A percentile compares a stretch with the other conserved stretches of the same genome.
Evolutionary conservation across 768 basidiomycete species (phyloP).

Genomic region (Auriscalpium orientale): DNA sequence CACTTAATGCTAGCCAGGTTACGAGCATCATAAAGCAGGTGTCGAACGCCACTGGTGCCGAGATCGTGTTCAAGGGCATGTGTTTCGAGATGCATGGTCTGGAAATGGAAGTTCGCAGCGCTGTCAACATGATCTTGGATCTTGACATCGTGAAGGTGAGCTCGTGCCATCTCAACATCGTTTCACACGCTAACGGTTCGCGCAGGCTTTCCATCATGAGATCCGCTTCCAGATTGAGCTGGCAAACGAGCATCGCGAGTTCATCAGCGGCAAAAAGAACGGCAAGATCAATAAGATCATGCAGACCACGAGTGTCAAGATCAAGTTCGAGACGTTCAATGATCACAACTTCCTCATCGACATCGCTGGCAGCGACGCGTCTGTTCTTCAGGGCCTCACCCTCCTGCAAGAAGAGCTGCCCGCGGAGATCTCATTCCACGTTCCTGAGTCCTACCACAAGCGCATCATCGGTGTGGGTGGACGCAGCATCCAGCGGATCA

Average conservation of each 20-base stretch:
- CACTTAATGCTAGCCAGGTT: slow-evolving; percentile 75
- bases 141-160: slow-evolving; percentile 85
- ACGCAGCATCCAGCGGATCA: slow-evolving; percentile 96
- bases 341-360: slow-evolving; percentile 94
- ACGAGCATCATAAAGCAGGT: slow-evolving; percentile 82
- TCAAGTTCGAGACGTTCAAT: slow-evolving; percentile 98
- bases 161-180: slow-evolving; percentile 1
- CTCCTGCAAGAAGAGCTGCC: slow-evolving; percentile 96
- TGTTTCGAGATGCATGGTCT: slow-evolving; percentile 96
- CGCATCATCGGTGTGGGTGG: slow-evolving; percentile 98
- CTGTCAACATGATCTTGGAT: slow-evolving; percentile 81
- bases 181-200: neutral
- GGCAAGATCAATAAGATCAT: slow-evolving; percentile 99
- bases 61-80: slow-evolving; percentile 95
- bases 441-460: slow-evolving; percentile 97
- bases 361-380: slow-evolving; percentile 76
- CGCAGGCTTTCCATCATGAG: slow-evolving; percentile 88
- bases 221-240: slow-evolving; percentile 98
- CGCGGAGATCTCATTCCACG: slow-evolving; percentile 97
- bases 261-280: slow-evolving; percentile 98
- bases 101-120: slow-evolving; percentile 83
- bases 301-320: slow-evolving; percentile 94
- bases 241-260: slow-evolving; percentile 95
- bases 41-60: slow-evolving; percentile 80
- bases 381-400: slow-evolving; percentile 79